Evolutionary conservation across 495 filamentous ascomycete species (phyloP), one percentile per base, ranked within the genome.

Genomic region (Penicillium silybi): DNA sequence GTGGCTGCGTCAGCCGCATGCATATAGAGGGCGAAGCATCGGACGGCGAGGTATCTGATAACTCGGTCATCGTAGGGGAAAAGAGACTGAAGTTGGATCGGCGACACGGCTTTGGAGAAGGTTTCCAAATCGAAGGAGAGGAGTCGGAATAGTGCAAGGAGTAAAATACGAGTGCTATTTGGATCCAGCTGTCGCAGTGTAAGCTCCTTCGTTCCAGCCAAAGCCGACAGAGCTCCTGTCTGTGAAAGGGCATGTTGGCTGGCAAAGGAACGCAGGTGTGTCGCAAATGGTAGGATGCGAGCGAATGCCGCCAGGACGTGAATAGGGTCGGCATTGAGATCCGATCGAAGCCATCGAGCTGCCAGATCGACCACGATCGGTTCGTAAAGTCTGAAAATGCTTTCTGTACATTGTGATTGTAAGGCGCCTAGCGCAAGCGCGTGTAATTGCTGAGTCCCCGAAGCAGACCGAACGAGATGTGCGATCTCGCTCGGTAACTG

Each of bases 11-110:
- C 95, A 2, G 92, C 84, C n/a, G 85, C 87, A 53, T 84, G 81
- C 60, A 92, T 79, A 61, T 89, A 86, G 40, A 87, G 72, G 64
- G 85, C 88, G 61, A 96, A 83, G 48, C 88, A 79, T 66, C 88
- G 80, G 42, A 95, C 78, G 13, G 90, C 85, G 44, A 99, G 76
- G 66, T 90, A 97, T 66, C 87, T 79, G 16, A 95, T 80, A 6
- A 77, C 68, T 27, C 59, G 69, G 26, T 81, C 72, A 38, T 68
- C 59, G 70, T 91, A 85, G 49, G 72, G 68, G 54, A 93, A 83
- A 9, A 92, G 77, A 39, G 65, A 65, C 67, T 89, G 84, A 4
- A 95, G 71, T 55, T 79, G 82, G 32, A 81, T 77, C 1, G 87
- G 85, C 10, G 75, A 80, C 17, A 90, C 75, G 49, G 79, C 72